Evolutionary conservation across 2,329 filamentous ascomycete genomes (phyloP).

Genomic region (Trichoderma cornu-damae): DNA sequence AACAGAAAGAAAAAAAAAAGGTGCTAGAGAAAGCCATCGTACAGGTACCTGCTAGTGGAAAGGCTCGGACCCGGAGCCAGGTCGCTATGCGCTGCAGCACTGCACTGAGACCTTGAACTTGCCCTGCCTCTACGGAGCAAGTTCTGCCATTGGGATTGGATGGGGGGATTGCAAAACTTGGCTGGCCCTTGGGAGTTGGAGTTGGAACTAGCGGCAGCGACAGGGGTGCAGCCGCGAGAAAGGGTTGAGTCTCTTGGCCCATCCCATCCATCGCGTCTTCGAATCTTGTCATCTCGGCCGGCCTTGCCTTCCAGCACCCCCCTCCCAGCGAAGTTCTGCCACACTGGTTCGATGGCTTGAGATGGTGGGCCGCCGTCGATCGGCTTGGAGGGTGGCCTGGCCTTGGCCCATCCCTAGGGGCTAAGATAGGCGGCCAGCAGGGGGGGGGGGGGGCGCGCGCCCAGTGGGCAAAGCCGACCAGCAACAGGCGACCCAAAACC

Average conservation of each 20-base stretch:
- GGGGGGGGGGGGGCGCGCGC: slow-evolving; percentile 4
- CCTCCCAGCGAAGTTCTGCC: background rate
- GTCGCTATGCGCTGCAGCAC: slow-evolving; percentile 11
- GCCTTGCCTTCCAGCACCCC: slow-evolving; percentile 5
- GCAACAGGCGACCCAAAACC: background rate
- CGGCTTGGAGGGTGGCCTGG: slow-evolving; percentile 16
- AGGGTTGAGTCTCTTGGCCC: background rate
- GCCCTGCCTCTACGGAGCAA: slow-evolving; percentile 12
- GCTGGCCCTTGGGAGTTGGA: too few relatives aligned
- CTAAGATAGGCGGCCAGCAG: slow-evolving; percentile 13
- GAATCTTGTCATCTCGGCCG: slow-evolving; percentile 8
- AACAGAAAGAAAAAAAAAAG: slow-evolving; percentile 4
- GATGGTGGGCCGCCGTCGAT: slow-evolving; percentile 19
- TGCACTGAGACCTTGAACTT: slow-evolving; percentile 17
- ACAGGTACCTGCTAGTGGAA: slow-evolving; percentile 18
- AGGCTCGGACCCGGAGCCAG: slow-evolving; percentile 18
- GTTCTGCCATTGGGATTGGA: background rate
- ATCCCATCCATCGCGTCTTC: too few relatives aligned
- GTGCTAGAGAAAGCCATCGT: slow-evolving; percentile 6
- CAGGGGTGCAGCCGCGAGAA: background rate
- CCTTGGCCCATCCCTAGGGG: slow-evolving; percentile 2
- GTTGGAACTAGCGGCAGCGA: slow-evolving; percentile 5
- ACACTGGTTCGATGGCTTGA: slow-evolving; percentile 14
- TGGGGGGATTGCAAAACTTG: slow-evolving; percentile 10
- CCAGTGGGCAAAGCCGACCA: slow-evolving; percentile 12